Evolutionary conservation across 1,284 basidiomycete genomes (phyloP).

Genomic region (Phenoliferia sp.): DNA sequence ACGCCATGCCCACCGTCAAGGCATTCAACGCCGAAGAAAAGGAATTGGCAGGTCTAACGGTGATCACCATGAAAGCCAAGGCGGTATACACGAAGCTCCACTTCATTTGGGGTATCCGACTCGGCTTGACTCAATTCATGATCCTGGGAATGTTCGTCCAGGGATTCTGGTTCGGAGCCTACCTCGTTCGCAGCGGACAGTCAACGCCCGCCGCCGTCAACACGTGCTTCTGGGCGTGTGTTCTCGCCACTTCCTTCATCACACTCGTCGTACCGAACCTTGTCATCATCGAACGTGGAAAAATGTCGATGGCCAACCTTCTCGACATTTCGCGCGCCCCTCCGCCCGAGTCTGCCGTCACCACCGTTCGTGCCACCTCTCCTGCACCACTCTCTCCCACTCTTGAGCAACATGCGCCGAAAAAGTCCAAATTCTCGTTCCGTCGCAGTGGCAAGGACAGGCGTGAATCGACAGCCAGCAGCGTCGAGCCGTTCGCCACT

Average conservation of each 20-base stretch:
- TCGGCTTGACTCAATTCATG: slow-evolving; percentile 67
- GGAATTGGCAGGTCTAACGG: slow-evolving; percentile 55
- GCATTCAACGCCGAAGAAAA: slow-evolving; percentile 78
- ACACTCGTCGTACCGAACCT: slow-evolving; percentile 80
- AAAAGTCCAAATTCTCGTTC: background rate
- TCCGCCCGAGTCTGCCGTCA: slow-evolving; percentile 1
- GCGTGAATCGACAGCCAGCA: too few relatives aligned
- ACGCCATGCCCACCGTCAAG: slow-evolving; percentile 86
- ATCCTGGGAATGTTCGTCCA: slow-evolving; percentile 91
- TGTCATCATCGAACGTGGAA: slow-evolving; percentile 75
- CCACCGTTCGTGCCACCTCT: background rate
- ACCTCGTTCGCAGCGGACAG: slow-evolving; percentile 70
- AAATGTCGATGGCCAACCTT: slow-evolving; percentile 71
- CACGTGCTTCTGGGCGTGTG: slow-evolving; percentile 93
- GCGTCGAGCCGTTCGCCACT: background rate
- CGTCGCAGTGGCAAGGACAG: too few relatives aligned
- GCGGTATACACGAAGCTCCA: slow-evolving; percentile 53
- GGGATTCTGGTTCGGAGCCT: slow-evolving; percentile 92
- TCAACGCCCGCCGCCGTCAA: slow-evolving; percentile 72
- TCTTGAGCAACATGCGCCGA: too few relatives aligned
- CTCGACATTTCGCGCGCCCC: slow-evolving; percentile 12
- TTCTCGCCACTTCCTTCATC: slow-evolving; percentile 79
- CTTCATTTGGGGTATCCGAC: slow-evolving; percentile 68
- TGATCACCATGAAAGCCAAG: slow-evolving; percentile 51
- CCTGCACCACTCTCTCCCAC: background rate